These are phyloP conservation scores for Bipolaris gigantea DNA, from an alignment of 2,329 filamentous ascomycete species.

Conservation along the genomic window DNA sequence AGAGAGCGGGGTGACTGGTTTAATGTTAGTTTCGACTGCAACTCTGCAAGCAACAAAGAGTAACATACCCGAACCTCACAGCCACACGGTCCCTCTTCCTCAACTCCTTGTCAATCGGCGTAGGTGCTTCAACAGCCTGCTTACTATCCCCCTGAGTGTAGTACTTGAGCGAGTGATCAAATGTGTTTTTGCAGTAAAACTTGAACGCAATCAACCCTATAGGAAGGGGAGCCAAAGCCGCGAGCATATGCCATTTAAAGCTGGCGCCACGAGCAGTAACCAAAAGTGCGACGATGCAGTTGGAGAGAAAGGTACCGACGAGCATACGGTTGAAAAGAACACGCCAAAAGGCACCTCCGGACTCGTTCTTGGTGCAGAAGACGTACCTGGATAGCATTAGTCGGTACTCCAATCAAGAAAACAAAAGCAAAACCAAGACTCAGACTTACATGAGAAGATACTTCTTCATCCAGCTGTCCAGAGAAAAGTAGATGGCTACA, in stretches of 20 bases:
- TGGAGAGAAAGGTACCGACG: conserved; percentile 76
- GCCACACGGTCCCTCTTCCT: conserved; percentile 67
- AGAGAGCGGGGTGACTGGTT: conserved; percentile 76
- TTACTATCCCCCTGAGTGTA: conserved; percentile 67
- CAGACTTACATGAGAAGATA: conserved; percentile 78
- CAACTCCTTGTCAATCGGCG: conserved; percentile 47
- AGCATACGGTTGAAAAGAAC: conserved; percentile 90
- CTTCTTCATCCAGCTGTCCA: conserved; percentile 92
- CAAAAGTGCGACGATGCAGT: conserved; percentile 75
- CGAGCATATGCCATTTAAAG: conserved; percentile 60
- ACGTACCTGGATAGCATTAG: conserved; percentile 57
- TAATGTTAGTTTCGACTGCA: neutral
- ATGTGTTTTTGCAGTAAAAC: conserved; percentile 73
- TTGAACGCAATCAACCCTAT: conserved; percentile 84
- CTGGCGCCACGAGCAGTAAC: conserved; percentile 65
- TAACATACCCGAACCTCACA: conserved; percentile 65
- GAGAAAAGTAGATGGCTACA: conserved; percentile 82
- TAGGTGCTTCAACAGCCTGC: conserved; percentile 52
- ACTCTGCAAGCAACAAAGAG: too few species aligned
- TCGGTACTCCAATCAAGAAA: neutral
- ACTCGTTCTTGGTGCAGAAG: conserved; percentile 95
- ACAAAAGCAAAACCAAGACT: too few species aligned
- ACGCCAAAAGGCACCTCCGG: conserved; percentile 90
- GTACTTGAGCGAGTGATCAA: conserved; percentile 79
- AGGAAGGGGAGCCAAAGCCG: conserved; percentile 71